Percentiles rank a stretch among this genome's conserved stretches.
Evolutionary conservation across 495 filamentous ascomycete species (phyloP).

Genomic region (Penicillium canescens): DNA sequence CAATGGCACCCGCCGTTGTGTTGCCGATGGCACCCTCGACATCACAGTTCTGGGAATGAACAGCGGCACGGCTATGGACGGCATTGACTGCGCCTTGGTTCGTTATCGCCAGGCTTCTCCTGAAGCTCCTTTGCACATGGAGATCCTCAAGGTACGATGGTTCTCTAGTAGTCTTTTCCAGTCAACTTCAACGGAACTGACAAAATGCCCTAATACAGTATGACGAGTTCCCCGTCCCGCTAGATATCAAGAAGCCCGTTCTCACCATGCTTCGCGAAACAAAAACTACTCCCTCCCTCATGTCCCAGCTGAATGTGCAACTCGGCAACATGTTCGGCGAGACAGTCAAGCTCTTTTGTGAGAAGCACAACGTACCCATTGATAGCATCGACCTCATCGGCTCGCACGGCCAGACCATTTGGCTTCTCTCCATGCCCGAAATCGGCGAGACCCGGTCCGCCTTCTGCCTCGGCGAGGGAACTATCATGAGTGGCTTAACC

Average conservation of each 20-base stretch:
- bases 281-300: constrained; percentile 48
- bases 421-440: constrained; percentile 55
- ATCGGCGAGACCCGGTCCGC: constrained; percentile 48
- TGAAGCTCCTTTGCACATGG: constrained; percentile 48
- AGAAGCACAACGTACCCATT: constrained; percentile 43
- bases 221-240: constrained; percentile 47
- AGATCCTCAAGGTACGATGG: constrained; percentile 38
- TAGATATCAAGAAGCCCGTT: constrained; percentile 55
- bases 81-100: constrained; percentile 53
- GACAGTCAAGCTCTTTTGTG: constrained; percentile 47
- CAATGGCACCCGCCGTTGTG: constrained; percentile 6
- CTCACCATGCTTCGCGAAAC: constrained; percentile 56
- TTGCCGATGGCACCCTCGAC: constrained; percentile 36
- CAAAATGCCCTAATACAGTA: constrained; percentile 27
- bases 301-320: constrained; percentile 54
- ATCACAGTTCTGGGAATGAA: constrained; percentile 54
- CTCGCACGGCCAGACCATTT: constrained; percentile 61
- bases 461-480: constrained; percentile 48
- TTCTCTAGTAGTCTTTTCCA: not conserved
- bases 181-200: constrained; percentile 20
- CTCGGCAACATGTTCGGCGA: constrained; percentile 53
- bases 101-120: constrained; percentile 51
- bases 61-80: constrained; percentile 47
- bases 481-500: constrained; percentile 42
- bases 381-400: constrained; percentile 53